Percentiles rank a stretch among this genome's conserved stretches.
Evolutionary conservation across 2,329 filamentous ascomycete genomes (phyloP).

Genomic region (Penicillium capsulatum): DNA sequence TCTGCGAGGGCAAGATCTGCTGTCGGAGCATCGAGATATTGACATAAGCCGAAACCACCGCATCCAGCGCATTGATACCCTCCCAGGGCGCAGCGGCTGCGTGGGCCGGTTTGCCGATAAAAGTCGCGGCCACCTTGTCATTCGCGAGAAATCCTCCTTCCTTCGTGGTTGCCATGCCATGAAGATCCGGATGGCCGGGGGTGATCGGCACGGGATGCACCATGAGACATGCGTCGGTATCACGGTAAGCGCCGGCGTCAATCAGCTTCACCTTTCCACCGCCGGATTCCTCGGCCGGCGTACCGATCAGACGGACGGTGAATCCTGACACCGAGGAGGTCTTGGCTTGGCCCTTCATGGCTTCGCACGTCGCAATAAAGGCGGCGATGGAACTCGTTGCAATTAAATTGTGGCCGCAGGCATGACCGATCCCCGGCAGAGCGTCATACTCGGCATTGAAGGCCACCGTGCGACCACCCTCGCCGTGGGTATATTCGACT

Average conservation of each 20-base stretch:
- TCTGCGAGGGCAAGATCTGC: conserved; percentile 51
- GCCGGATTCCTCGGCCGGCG: conserved; percentile 34
- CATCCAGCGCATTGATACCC: conserved; percentile 57
- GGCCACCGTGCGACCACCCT: conserved; percentile 24
- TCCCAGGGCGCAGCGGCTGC: conserved; percentile 55
- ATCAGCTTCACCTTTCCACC: conserved; percentile 40
- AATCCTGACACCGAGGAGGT: conserved; percentile 1
- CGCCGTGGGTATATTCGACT: conserved; percentile 33
- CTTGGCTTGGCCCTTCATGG: conserved; percentile 21
- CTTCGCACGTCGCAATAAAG: conserved; percentile 32
- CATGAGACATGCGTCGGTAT: conserved; percentile 41
- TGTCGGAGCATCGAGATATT: conserved; percentile 52
- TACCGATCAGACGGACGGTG: conserved; percentile 35
- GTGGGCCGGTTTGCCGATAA: conserved; percentile 52
- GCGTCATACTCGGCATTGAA: conserved; percentile 42
- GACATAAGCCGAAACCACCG: conserved; percentile 46
- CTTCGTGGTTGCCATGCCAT: conserved; percentile 18
- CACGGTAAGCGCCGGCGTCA: conserved; percentile 40
- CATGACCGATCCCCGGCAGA: conserved; percentile 35
- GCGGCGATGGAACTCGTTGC: conserved; percentile 34
- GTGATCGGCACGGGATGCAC: conserved; percentile 29
- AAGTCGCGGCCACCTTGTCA: conserved; percentile 37
- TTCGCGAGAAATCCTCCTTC: conserved; percentile 34
- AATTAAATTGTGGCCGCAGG: conserved; percentile 35
- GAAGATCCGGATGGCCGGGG: conserved; percentile 23